Base-by-base conservation (phyloP, 768 basidiomycete species). In the Auriscalpium microsporum region DNA sequence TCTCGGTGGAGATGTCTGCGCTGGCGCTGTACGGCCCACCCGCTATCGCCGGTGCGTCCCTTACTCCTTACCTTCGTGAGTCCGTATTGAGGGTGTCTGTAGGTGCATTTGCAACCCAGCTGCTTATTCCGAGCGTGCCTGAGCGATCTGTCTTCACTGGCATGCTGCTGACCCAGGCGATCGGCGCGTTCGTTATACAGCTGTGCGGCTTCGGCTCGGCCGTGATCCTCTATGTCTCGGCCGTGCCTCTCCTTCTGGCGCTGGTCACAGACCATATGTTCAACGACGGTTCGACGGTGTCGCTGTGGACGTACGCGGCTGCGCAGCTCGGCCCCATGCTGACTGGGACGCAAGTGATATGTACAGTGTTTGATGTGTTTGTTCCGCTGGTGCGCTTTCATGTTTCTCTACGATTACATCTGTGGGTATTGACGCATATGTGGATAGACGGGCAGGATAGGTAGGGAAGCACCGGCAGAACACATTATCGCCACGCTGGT, bases 401-500 rank as follows among this genome's bases (percentile, higher is more conserved):
- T 17, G 19, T 19, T 1, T 8, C 10, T 37, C 55, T 48, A 17
- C n/a, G 38, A 19, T 10, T 21, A 38, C 10, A 17, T 34, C 11
- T 46, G 35, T 34, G 4, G 33, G 53, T 8, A 9, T 48, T 48
- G 48, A 63, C 56, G 57, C 40, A 28, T 3, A n/a, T 47, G 13
- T 13, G 55, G 48, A 7, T 60, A 90, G 87, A 91, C 88, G 0
- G 94, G 94, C 19, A 81, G 92, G 8, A 80, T 87, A 49, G 90
- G 91, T 36, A 78, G 75, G 37, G 85, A 89, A 40, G 90, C 87
- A 0, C 94, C 95, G 0, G 84, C 85, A 1, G 95, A 98, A 58
- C 81, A 87, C 65, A 85, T 97, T 64, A 87, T 97, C 38, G 94
- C 90, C 0, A 81, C 83, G 3, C 80, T 94, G 35, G 79, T 90